Base-by-base conservation (phyloP, 1,139 yeast genomes). In the Kodamaea sp. region DNA sequence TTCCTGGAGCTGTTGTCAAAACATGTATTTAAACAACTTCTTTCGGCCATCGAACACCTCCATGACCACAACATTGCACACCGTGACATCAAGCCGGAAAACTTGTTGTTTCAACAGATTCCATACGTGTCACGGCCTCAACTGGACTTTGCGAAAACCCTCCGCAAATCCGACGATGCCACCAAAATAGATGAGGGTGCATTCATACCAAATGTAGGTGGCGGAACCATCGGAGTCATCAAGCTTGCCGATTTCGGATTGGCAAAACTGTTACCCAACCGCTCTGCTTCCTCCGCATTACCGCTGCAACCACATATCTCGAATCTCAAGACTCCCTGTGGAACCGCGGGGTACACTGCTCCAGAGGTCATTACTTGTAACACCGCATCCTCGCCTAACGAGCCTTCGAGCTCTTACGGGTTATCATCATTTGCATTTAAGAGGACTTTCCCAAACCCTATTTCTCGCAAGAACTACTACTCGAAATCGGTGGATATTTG, bases 51-150 rank as follows among this genome's bases (percentile, higher is more conserved):
- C 15, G 75, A 80, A 43, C 86, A 87, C 58, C 67, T 92, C 49
- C 98, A 92, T 62, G 80, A 79, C 43, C 80, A 78, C 37, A 95
- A 96, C 32, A 82, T 92, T 28, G 98, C 89, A 13, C 98, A 92
- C 58, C 73, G 98, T 37, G 98, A 92, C 59, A 83, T 92, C 48
- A 92, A 92, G 57, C 97, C 98, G 0, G 98, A 92, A 53, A 92
- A 92, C 59, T 66, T 92, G 35, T 68, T 92, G 32, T 92, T 86
- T 59, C 78, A 59, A 31, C 55, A 52, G 27, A 68, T 70, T 22
- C 70, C 70, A 3, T 49, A 45, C 34, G 56, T 70, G 11, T 83
- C 88, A 1, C 53, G 80, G 22, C 38, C 69, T 2, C 42, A 43
- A 2, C 72, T 78, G 3, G 70, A 68, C 33, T 60, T 65, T 28